Base-by-base conservation (phyloP, 2,329 filamentous ascomycete species). In the Cercospora sojina region DNA sequence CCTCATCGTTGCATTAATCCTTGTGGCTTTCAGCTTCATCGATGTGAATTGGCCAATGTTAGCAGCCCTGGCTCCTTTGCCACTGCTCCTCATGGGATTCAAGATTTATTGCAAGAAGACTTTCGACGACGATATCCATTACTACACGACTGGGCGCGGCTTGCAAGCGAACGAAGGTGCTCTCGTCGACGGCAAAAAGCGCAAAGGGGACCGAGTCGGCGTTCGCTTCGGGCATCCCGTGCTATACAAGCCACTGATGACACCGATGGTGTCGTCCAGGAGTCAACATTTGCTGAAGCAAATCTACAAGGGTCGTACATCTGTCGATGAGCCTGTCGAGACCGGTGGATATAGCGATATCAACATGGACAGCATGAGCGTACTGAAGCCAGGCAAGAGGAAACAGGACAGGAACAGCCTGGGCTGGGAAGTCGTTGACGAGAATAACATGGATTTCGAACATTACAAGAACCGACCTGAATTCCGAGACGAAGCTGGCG, bases 221-320 rank as follows among this genome's bases (percentile, higher is more conserved):
- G 88, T 88, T 25, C 86, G 91, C 27, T 99, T 97, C 76, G 93
- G 93, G 1, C 92, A 99, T 77, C 95, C 94, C 1, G 93, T 91
- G 4, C 84, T 98, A 16, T 97, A 95, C 82, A 91, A 91, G 78
- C 90, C 91, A 3, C 84, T 98, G 20, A 93, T 94, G 73, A 96
- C 93, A 0, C 94, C 94, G 2, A 97, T 98, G 93, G 94, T 98
- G 3, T 90, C 96, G 74, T 90, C 92, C 62, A 96, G 91, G 79
- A 92, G 92, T 2, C 91, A 95, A 74, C 93, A 95, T 66, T 85
- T 95, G 47, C 85, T 99, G 9, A 89, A 90, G n/a, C 87, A 91
- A 51, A 85, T 99, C 59, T 97, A 97, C 77, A 88, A 88, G 25
- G 94, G 93, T 10, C 89, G 94, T 4, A 77, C 74, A 2, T 74